A percentile compares a stretch with the other conserved stretches of the same genome.
Evolutionary conservation across 192 early-diverging fungal genomes (phyloP).

Genomic region (Umbelopsis sp.): DNA sequence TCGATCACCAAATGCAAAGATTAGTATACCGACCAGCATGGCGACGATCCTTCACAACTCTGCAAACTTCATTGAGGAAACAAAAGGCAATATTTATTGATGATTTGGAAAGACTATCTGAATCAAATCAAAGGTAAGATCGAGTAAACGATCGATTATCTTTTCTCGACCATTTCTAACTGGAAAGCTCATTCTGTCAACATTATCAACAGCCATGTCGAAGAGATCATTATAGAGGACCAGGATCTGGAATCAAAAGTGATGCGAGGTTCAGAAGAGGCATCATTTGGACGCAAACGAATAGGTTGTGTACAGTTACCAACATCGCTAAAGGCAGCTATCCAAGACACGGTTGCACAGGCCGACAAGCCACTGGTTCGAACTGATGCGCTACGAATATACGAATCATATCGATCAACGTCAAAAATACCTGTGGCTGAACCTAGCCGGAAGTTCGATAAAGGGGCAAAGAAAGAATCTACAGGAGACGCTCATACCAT

Average conservation of each 20-base stretch:
- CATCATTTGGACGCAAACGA: slow-evolving; percentile 42
- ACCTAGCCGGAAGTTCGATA: not conserved
- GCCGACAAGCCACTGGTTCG: slow-evolving; percentile 49
- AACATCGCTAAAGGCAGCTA: slow-evolving; percentile 29
- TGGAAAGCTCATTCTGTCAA: not conserved
- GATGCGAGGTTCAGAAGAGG: slow-evolving; percentile 35
- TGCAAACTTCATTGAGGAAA: not conserved
- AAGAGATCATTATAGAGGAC: not conserved
- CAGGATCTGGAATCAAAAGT: not conserved
- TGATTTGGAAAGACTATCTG: not conserved
- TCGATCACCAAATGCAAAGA: not conserved
- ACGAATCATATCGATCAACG: slow-evolving; percentile 55
- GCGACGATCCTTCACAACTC: not conserved
- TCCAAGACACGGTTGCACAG: slow-evolving; percentile 31
- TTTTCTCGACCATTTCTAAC: too few species aligned
- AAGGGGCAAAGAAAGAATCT: not conserved
- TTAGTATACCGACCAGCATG: not conserved
- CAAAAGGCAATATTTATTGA: slow-evolving; percentile 9
- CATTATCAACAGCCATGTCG: not conserved
- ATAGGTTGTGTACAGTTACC: slow-evolving; percentile 44
- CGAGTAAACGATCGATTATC: not conserved
- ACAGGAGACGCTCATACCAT: slow-evolving; percentile 59
- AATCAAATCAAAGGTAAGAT: not conserved
- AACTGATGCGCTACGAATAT: slow-evolving; percentile 52
- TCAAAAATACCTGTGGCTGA: slow-evolving; percentile 33